These are phyloP conservation scores for Amborella trichopoda DNA, from an alignment of 164 flowering plant genomes.

Conservation along the genomic window DNA sequence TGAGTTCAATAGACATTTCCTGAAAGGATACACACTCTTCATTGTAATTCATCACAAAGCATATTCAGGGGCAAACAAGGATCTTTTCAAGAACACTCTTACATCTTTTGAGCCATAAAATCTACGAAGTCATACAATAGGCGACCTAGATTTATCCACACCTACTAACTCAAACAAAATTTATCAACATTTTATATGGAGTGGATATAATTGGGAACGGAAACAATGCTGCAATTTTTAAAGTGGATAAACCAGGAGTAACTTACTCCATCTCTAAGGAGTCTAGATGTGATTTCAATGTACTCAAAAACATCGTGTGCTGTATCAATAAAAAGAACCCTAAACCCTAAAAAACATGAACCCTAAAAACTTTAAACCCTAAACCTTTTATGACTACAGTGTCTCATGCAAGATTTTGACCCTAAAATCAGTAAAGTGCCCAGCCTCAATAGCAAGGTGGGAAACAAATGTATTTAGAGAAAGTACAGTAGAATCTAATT, in stretches of 20 bases:
- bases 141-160: conserved; percentile 97
- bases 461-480: too few species aligned
- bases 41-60: background rate
- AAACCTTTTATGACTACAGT: conserved; percentile 92
- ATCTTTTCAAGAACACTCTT: conserved; percentile 10
- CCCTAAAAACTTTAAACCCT: too few species aligned
- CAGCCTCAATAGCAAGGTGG: too few species aligned
- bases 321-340: conserved; percentile 90
- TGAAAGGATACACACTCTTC: conserved; percentile 7
- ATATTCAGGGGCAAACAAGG: background rate
- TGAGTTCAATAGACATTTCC: conserved; percentile 95
- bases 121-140: conserved; percentile 95
- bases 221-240: background rate
- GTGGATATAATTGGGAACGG: background rate
- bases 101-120: conserved; percentile 78
- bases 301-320: conserved; percentile 91
- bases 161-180: conserved; percentile 34
- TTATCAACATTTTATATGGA: background rate
- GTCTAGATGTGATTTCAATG: conserved; percentile 76
- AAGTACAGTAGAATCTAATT: too few species aligned
- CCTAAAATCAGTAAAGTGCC: too few species aligned
- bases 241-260: conserved; percentile 2
- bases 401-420: too few species aligned
- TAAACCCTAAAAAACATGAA: too few species aligned
- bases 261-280: conserved; percentile 89